Percentiles rank a stretch among this genome's conserved stretches.
Evolutionary conservation across 768 basidiomycete species (phyloP).

Genomic region (Rhodosporidiobolus odoratus): DNA sequence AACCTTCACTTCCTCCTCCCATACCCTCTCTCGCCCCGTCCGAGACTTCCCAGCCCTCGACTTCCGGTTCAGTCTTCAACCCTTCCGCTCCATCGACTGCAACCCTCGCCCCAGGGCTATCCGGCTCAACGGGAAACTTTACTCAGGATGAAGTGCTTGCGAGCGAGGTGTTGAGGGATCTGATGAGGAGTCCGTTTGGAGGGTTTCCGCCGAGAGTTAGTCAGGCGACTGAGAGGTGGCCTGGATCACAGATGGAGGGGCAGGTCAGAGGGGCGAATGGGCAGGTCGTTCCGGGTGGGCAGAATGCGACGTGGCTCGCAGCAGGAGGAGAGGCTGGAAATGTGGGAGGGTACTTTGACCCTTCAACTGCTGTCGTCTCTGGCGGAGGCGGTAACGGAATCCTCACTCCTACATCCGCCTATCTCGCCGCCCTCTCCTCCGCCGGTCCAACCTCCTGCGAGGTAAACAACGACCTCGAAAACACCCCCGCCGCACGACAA

Average conservation of each 20-base stretch:
- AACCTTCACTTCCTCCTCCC: background rate
- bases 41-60: background rate
- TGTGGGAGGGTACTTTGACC: background rate
- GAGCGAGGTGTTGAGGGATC: slow-evolving; percentile 31
- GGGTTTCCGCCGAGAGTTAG: too few species aligned
- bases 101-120: slow-evolving; percentile 28
- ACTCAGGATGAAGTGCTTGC: slow-evolving; percentile 38
- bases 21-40: background rate
- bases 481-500: slow-evolving; percentile 17
- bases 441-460: background rate
- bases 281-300: background rate
- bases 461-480: slow-evolving; percentile 20
- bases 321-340: background rate
- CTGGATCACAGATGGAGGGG: slow-evolving; percentile 1
- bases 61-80: slow-evolving; percentile 5
- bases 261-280: background rate
- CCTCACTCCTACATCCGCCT: background rate
- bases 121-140: slow-evolving; percentile 20
- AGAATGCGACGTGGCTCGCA: background rate
- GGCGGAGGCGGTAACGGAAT: background rate
- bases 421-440: background rate
- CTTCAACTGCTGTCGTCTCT: background rate
- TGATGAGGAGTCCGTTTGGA: slow-evolving; percentile 20
- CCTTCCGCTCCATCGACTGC: background rate
- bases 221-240: too few species aligned